phyloP scores from a whole-genome alignment of 257 asterid species.

The Mitragyna speciosa region DNA sequence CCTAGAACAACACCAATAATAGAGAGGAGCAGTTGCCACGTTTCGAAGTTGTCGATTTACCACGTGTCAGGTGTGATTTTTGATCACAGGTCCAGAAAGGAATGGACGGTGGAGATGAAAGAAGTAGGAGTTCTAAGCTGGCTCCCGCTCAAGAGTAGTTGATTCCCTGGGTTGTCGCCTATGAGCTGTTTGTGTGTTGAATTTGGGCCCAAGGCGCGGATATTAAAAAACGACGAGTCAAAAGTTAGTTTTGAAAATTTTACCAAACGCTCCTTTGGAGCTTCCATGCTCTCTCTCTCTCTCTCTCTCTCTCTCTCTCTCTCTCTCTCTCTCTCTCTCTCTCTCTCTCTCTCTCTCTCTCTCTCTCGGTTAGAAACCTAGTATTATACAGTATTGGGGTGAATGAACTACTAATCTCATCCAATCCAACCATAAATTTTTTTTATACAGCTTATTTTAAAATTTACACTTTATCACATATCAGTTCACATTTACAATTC shows the following conservation, averaged over 20 bases:
- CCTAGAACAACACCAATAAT: slow-evolving; percentile 31
- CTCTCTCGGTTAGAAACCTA: no score
- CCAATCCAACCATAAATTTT: no score
- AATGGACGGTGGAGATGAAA: slow-evolving; percentile 23
- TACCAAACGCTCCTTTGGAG: no score
- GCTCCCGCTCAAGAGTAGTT: slow-evolving; percentile 2
- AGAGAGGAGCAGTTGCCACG: slow-evolving; percentile 45
- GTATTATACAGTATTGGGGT: neutral
- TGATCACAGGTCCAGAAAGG: slow-evolving; percentile 4
- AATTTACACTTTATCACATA: no score
- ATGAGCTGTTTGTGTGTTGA: slow-evolving; percentile 14
- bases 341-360: no score
- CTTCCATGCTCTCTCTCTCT: no score
- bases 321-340: no score
- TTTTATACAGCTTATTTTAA: no score
- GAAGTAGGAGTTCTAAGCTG: neutral
- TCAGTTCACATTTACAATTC: no score
- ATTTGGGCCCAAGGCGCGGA: slow-evolving; percentile 11
- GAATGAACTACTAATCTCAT: neutral
- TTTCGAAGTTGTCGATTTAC: neutral
- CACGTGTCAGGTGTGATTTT: slow-evolving; percentile 18
- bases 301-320: no score
- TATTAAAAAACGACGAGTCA: neutral
- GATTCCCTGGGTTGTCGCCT: neutral
- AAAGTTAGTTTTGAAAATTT: neutral